Evolutionary conservation across 345 rosid species (phyloP).

Genomic region (Arabis alpina): DNA sequence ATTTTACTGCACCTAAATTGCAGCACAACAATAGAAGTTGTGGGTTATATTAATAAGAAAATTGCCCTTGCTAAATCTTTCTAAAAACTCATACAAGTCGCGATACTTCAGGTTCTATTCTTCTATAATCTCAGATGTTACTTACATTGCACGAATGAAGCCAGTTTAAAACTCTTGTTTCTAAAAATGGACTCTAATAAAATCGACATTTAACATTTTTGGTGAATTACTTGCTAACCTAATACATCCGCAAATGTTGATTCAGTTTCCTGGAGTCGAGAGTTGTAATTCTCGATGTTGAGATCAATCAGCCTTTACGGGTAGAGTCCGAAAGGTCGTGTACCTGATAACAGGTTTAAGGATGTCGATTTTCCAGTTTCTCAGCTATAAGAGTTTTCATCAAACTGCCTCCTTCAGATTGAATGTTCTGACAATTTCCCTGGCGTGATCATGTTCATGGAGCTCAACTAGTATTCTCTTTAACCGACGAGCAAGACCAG

Average conservation of each 20-base stretch:
- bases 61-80: neutral
- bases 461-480: conserved; percentile 87
- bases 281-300: no score
- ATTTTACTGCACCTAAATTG: conserved; percentile 6
- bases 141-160: neutral
- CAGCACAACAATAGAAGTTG: conserved; percentile 1
- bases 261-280: neutral
- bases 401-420: conserved; percentile 81
- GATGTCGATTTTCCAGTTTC: conserved; percentile 7
- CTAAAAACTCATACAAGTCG: conserved; percentile 10
- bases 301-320: conserved; percentile 14
- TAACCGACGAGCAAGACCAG: conserved; percentile 79
- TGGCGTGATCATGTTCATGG: conserved; percentile 82
- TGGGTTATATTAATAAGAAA: conserved; percentile 19
- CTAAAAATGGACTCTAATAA: conserved; percentile 18
- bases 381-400: conserved; percentile 16
- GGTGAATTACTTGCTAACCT: conserved; percentile 10
- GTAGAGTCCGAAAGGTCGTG: neutral
- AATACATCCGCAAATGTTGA: conserved; percentile 7
- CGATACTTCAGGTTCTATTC: neutral
- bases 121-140: conserved; percentile 26
- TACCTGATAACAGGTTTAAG: conserved; percentile 12
- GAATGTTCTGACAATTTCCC: conserved; percentile 70
- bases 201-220: neutral
- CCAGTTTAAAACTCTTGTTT: conserved; percentile 15